phyloP scores from a whole-genome alignment of 1,284 basidiomycete species.

The Tylopilus orsonianus region DNA sequence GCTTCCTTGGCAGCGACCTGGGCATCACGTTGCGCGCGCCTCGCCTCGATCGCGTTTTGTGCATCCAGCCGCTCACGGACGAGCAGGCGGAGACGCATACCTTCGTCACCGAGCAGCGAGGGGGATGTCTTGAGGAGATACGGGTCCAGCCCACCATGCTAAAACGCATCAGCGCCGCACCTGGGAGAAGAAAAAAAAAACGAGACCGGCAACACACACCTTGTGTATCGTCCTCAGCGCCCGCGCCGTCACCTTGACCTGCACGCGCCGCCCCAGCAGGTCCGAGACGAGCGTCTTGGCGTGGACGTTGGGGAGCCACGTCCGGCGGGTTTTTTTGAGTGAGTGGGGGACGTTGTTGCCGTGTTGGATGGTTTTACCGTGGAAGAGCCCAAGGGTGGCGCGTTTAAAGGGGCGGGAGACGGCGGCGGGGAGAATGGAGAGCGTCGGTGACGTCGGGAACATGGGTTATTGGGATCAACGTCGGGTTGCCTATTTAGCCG shows the following conservation, averaged over 20 bases:
- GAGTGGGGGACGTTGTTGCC: conserved; percentile 94
- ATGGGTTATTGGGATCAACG: no score
- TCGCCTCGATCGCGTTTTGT: conserved; percentile 25
- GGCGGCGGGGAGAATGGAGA: conserved; percentile 30
- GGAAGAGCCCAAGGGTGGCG: conserved; percentile 73
- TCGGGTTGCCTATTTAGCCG: no score
- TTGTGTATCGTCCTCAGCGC: conserved; percentile 81
- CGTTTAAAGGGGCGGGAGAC: conserved; percentile 73
- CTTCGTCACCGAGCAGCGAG: conserved; percentile 68
- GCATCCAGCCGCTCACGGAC: conserved; percentile 47
- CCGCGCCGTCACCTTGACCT: conserved; percentile 70
- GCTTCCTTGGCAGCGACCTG: conserved; percentile 23
- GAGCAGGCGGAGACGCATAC: conserved; percentile 67
- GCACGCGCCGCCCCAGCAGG: conserved; percentile 54
- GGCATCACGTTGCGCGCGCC: conserved; percentile 13
- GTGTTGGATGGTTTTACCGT: conserved; percentile 74
- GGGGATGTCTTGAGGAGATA: conserved; percentile 71
- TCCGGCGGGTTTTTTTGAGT: conserved; percentile 85
- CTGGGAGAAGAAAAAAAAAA: not conserved
- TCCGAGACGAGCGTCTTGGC: conserved; percentile 71
- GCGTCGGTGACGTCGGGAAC: conserved; percentile 23
- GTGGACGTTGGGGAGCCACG: conserved; percentile 88
- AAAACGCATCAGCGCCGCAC: not conserved
- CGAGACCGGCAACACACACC: conserved; percentile 38
- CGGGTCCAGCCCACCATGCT: conserved; percentile 79